Evolutionary conservation across 2,329 filamentous ascomycete genomes (phyloP), one percentile per base, ranked within the genome.

Genomic region (Nemania serpens): DNA sequence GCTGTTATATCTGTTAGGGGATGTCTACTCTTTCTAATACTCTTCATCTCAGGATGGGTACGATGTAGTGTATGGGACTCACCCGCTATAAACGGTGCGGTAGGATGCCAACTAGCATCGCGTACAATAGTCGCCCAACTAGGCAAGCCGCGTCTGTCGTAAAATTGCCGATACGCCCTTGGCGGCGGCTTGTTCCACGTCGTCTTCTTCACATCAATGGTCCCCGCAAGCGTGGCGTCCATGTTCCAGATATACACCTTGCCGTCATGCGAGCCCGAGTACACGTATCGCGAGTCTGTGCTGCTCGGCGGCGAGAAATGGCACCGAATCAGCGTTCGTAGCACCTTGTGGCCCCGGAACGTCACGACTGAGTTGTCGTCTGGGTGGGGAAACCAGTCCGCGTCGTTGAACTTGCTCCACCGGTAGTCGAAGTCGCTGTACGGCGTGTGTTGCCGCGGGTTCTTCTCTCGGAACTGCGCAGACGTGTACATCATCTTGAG

Each of bases 361-460:
- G 94, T 97, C 48, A 98, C 95, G 2, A 97, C 80, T 1, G 91
- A 96, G 78, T 94, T 96, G 75, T 98, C 95, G 69, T 93, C 77
- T 0, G 89, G 90, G 74, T 97, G 89, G 1, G 88, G 87, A 61
- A 86, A 85, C 81, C 87, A 91, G 68, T 86, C 79, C 20, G 83
- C 77, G 9, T 86, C 83, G 68, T 89, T 82, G 74, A 91, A 93
- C 11, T 78, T 78, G 51, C 85, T 84, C 74, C 84, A 87, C 13
- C 91, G 86, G 74, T 94, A 95, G 74, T 95, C 91, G 71, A 91
- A 94, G 62, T 83, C 81, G 46, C 83, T 85, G 22, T 74, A 73
- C 20, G 75, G 74, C 0, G 83, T 85, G 69, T 84, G 81, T 42
- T 79, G 76, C n/a, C 79, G 77, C 4, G 84, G 81, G 62, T 87